Evolutionary conservation across 2,329 filamentous ascomycete genomes (phyloP), one percentile per base, ranked within the genome.

Genomic region (Fonsecaea pedrosoi): DNA sequence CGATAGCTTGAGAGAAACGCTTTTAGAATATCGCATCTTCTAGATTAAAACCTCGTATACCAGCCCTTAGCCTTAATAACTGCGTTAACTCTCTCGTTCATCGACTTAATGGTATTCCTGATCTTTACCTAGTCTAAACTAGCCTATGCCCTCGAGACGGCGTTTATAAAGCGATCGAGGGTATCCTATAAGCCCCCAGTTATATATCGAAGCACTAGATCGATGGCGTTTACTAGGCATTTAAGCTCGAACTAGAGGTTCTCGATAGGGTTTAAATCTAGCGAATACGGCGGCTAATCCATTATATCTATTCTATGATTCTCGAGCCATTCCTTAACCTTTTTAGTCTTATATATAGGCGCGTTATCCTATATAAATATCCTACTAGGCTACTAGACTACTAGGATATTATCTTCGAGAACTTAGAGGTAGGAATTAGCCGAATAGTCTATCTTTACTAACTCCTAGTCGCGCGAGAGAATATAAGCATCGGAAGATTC

Each of bases 161-260:
- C 40, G 12, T n/a, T 42, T 42, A 3, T 7, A 42, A 42, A 42
- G 40, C 40, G 40, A 42, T 42, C 12, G 12, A 42, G 40, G 15
- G 4, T 3, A 1, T 42, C 40, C 13, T 42, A 4, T 4, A 12
- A 42, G 40, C 4, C 9, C 4, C 50, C 21, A 2, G 4, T 30
- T 25, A 4, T 54, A 34, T 54, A 12, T 2, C 9, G 21, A 34
- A 54, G 50, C 18, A 12, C 50, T 54, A 15, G 50, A 54, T 54
- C 21, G 13, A 54, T 34, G 2, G 30, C 30, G 3, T 54, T 54
- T 1, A 54, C 21, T 1, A 54, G 50, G 50, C 50, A 34, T 54
- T 54, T 54, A 3, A 54, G 50, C 50, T 54, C 18, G n/a, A 42
- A 42, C 40, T n/a, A 42, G 40, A 42, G 40, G 9, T 42, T 42